A percentile compares a stretch with the other conserved stretches of the same genome.
Evolutionary conservation across 768 basidiomycete species (phyloP).

Genomic region (Russula lepida): DNA sequence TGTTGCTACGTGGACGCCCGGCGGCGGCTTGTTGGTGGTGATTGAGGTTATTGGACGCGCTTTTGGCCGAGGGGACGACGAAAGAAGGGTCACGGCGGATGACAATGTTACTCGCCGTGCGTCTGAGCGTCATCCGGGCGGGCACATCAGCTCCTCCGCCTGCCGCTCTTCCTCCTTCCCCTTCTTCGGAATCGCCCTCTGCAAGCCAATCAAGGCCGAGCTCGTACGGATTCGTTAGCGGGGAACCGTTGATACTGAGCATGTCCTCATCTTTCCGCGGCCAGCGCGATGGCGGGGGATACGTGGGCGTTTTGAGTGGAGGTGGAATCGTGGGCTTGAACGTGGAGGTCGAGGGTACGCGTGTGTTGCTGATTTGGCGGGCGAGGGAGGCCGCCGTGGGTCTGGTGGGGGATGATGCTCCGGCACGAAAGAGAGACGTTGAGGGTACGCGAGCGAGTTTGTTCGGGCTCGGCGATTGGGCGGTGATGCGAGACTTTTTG

Average conservation of each 20-base stretch:
- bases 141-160: background rate
- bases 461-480: slow-evolving; percentile 31
- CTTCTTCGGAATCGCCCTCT: background rate
- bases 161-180: background rate
- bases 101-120: slow-evolving; percentile 50
- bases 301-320: slow-evolving; percentile 41
- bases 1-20: slow-evolving; percentile 36
- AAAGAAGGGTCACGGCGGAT: slow-evolving; percentile 51
- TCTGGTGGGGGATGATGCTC: slow-evolving; percentile 45
- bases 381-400: slow-evolving; percentile 27
- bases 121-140: slow-evolving; percentile 22
- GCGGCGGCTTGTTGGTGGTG: slow-evolving; percentile 25
- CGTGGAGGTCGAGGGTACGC: slow-evolving; percentile 48
- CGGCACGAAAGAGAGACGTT: slow-evolving; percentile 28
- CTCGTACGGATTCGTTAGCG: slow-evolving; percentile 69
- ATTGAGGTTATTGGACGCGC: slow-evolving; percentile 9
- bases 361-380: slow-evolving; percentile 12
- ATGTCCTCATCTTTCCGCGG: slow-evolving; percentile 70
- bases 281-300: slow-evolving; percentile 54
- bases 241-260: slow-evolving; percentile 77
- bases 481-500: slow-evolving; percentile 21
- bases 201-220: slow-evolving; percentile 56
- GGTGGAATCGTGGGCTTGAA: slow-evolving; percentile 64
- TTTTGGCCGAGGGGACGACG: slow-evolving; percentile 25
- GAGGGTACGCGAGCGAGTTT: slow-evolving; percentile 27